A percentile compares a stretch with the other conserved stretches of the same genome.
phyloP scores from a whole-genome alignment of 768 basidiomycete genomes.

The Dacryopinax spathularia region DNA sequence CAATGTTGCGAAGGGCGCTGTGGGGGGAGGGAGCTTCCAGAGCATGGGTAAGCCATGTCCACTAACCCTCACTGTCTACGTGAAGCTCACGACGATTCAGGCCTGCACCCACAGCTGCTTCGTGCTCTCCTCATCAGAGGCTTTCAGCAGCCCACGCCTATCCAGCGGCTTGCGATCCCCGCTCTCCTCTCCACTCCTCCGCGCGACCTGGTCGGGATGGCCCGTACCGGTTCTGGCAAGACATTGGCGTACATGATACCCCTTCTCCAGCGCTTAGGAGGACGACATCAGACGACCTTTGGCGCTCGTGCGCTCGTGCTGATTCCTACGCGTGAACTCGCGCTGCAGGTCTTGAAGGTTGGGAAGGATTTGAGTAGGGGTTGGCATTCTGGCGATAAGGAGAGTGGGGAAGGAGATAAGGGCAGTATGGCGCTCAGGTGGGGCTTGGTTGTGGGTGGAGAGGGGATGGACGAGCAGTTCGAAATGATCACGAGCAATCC shows the following conservation, averaged over 20 bases:
- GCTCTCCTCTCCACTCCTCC: constrained; percentile 70
- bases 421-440: constrained; percentile 52
- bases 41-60: constrained; percentile 58
- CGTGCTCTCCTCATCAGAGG: constrained; percentile 82
- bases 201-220: constrained; percentile 93
- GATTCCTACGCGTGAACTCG: constrained; percentile 85
- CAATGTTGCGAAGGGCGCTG: constrained; percentile 56
- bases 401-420: constrained; percentile 32
- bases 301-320: constrained; percentile 80
- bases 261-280: constrained; percentile 71
- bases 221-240: constrained; percentile 94
- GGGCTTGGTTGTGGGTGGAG: constrained; percentile 92
- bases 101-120: constrained; percentile 68
- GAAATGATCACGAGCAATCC: constrained; percentile 89
- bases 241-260: constrained; percentile 93
- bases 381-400: constrained; percentile 70
- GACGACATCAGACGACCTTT: constrained; percentile 61
- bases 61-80: neutral
- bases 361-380: constrained; percentile 87
- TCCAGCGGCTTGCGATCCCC: constrained; percentile 83
- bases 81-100: constrained; percentile 29
- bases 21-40: constrained; percentile 90
- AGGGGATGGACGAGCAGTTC: constrained; percentile 90
- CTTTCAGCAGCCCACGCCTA: constrained; percentile 89
- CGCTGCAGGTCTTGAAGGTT: constrained; percentile 82